A percentile compares a stretch with the other conserved stretches of the same genome.
Evolutionary conservation across 345 rosid species (phyloP).

Genomic region (Carallia pectinifolia): DNA sequence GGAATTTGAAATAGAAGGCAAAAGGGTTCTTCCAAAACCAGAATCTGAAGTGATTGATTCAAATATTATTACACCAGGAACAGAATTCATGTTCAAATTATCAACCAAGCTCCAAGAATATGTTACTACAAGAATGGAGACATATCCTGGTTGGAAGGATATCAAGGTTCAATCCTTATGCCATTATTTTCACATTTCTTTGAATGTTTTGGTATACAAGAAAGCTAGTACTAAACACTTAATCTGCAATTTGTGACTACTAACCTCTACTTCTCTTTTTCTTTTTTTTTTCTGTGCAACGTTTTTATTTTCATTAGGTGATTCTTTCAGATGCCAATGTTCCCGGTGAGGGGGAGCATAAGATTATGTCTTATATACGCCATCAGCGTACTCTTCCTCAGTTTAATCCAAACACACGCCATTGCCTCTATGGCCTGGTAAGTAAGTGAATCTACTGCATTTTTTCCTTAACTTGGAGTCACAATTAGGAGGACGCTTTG

Average conservation of each 20-base stretch:
- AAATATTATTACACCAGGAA: constrained; percentile 29
- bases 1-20: constrained; percentile 29
- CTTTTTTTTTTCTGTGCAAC: background rate
- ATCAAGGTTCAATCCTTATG: constrained; percentile 19
- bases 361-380: constrained; percentile 29
- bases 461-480: no score
- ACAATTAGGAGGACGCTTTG: no score
- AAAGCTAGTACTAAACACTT: no score
- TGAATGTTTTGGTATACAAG: no score
- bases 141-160: constrained; percentile 24
- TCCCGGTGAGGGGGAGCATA: constrained; percentile 41
- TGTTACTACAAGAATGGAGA: constrained; percentile 3
- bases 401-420: constrained; percentile 22
- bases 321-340: constrained; percentile 35
- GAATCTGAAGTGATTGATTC: constrained; percentile 20
- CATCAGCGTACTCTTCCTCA: constrained; percentile 17
- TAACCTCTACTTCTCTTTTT: background rate
- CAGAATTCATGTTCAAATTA: constrained; percentile 19
- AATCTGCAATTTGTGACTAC: no score
- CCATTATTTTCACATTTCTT: no score
- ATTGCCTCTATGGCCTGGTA: constrained; percentile 37
- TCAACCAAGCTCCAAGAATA: constrained; percentile 22
- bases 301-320: constrained; percentile 12
- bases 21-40: constrained; percentile 17
- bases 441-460: background rate